phyloP scores from a whole-genome alignment of 805 yeast genomes.

The Scheffersomyces spartinae region DNA sequence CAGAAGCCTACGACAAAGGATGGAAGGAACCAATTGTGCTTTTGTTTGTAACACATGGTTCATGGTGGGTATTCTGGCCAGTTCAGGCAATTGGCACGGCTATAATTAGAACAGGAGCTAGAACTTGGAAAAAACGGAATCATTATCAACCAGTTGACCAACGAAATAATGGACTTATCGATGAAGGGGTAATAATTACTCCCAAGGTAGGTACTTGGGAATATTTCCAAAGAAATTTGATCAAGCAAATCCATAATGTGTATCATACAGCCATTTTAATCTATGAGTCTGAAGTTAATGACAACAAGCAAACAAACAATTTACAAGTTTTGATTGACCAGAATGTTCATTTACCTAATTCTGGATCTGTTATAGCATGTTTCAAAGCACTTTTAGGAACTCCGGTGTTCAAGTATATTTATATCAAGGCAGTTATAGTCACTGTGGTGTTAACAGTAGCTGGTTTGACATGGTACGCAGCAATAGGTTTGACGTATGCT shows the following conservation, averaged over 20 bases:
- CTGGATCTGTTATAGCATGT: slow-evolving; percentile 21
- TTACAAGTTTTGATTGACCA: slow-evolving; percentile 23
- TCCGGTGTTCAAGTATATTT: slow-evolving; percentile 38
- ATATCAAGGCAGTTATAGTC: slow-evolving; percentile 30
- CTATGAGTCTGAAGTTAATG: slow-evolving; percentile 28
- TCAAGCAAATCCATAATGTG: slow-evolving; percentile 32
- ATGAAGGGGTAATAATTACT: slow-evolving; percentile 7
- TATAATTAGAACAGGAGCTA: slow-evolving; percentile 9
- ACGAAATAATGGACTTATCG: slow-evolving; percentile 5
- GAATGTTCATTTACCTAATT: slow-evolving; percentile 22
- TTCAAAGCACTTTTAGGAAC: slow-evolving; percentile 25
- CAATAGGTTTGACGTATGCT: slow-evolving; percentile 72
- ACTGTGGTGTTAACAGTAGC: slow-evolving; percentile 58
- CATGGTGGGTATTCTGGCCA: slow-evolving; percentile 70
- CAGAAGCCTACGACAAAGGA: slow-evolving; percentile 46
- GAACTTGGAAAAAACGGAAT: neutral
- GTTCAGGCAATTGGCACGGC: slow-evolving; percentile 44
- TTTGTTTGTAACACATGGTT: slow-evolving; percentile 62
- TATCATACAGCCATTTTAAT: slow-evolving; percentile 31
- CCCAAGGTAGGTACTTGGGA: no score
- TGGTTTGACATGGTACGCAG: slow-evolving; percentile 77
- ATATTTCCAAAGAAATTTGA: slow-evolving; percentile 25
- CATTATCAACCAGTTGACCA: neutral
- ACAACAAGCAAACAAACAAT: slow-evolving; percentile 19
- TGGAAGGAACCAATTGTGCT: slow-evolving; percentile 63